Percentiles rank a stretch among this genome's conserved stretches.
Evolutionary conservation across 1,284 basidiomycete species (phyloP).

Genomic region (Phlebopus sp.): DNA sequence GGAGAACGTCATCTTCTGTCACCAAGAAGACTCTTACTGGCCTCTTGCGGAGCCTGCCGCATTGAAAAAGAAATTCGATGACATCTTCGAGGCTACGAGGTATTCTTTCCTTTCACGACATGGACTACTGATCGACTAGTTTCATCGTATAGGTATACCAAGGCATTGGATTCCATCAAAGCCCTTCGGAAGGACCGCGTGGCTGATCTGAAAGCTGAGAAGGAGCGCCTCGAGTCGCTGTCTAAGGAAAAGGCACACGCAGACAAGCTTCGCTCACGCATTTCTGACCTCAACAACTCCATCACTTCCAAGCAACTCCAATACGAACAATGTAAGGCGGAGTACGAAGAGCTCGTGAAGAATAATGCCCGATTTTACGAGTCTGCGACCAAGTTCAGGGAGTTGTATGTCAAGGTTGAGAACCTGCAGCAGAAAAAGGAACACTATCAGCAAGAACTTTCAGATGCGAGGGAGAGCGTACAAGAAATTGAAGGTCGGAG

Average conservation of each 20-base stretch:
- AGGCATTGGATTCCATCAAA: conserved; percentile 95
- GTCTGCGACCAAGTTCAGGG: conserved; percentile 79
- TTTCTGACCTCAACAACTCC: conserved; percentile 59
- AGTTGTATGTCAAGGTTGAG: conserved; percentile 76
- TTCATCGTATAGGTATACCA: conserved; percentile 75
- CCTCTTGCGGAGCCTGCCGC: conserved; percentile 88
- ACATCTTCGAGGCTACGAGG: conserved; percentile 99
- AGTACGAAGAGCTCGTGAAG: conserved; percentile 66
- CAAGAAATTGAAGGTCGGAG: conserved; percentile 67
- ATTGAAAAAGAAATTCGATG: conserved; percentile 98
- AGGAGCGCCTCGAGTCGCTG: conserved; percentile 81
- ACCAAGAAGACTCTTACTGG: conserved; percentile 99
- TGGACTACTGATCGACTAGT: neutral
- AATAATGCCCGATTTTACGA: conserved; percentile 85
- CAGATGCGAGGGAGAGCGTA: conserved; percentile 66
- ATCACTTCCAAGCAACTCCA: conserved; percentile 75
- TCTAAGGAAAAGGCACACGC: conserved; percentile 84
- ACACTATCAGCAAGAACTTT: conserved; percentile 53
- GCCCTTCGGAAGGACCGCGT: conserved; percentile 84
- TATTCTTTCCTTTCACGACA: conserved; percentile 28
- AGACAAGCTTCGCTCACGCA: conserved; percentile 74
- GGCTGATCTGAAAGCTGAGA: conserved; percentile 90
- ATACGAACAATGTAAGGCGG: conserved; percentile 66
- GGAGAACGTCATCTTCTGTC: conserved; percentile 99
- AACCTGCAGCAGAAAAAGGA: conserved; percentile 63